Conservation (phyloP, 1,139 yeast species). For the Yamadazyma taylorii region DNA sequence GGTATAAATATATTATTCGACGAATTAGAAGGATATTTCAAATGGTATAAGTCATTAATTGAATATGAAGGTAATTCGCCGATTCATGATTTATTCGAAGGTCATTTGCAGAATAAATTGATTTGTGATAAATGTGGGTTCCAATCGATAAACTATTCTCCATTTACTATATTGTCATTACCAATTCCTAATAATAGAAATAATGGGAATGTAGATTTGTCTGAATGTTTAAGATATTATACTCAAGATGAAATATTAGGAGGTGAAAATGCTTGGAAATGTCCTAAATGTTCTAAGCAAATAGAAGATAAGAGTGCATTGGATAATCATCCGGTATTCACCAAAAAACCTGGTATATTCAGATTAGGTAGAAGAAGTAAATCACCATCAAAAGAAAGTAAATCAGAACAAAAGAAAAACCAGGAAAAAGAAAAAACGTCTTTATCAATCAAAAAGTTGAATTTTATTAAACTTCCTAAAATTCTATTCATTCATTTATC, state of each 20-base stretch:
- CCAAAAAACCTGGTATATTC: constrained; percentile 35
- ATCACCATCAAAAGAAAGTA: constrained; percentile 29
- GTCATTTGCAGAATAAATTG: constrained; percentile 65
- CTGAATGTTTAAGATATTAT: constrained; percentile 66
- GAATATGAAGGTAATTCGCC: constrained; percentile 65
- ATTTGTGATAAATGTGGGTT: constrained; percentile 64
- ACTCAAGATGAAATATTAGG: constrained; percentile 66
- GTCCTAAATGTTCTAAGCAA: constrained; percentile 61
- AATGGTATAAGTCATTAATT: constrained; percentile 56
- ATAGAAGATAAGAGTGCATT: constrained; percentile 20
- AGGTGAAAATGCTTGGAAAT: constrained; percentile 78
- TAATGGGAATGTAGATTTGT: constrained; percentile 39
- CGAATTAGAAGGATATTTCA: constrained; percentile 51
- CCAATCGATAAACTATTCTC: constrained; percentile 57
- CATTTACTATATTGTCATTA: constrained; percentile 63
- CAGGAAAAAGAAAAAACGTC: constrained; percentile 4
- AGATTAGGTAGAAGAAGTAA: constrained; percentile 35
- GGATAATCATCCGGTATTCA: constrained; percentile 42
- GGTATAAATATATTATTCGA: constrained; percentile 29
- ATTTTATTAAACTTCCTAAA: constrained; percentile 64
- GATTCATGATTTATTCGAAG: constrained; percentile 61
- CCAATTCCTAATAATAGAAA: constrained; percentile 55
- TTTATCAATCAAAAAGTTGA: constrained; percentile 52
- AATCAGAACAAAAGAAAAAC: constrained; percentile 11
- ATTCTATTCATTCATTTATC: constrained; percentile 66